phyloP scores from a whole-genome alignment of 176 grass and related monocot genomes.

The Oryza brachyantha region DNA sequence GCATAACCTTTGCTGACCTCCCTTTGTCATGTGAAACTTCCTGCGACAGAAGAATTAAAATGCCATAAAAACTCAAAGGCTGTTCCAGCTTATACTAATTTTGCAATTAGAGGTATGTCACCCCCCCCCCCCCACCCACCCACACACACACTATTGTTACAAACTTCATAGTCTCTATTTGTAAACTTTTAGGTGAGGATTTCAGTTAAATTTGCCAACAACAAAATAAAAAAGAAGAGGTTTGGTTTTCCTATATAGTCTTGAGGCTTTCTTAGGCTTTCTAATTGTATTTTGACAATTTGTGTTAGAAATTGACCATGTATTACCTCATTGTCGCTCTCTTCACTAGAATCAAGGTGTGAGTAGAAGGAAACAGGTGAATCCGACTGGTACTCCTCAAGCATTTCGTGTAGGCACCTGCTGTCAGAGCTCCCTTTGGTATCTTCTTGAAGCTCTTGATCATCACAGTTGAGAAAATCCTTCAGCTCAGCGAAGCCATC shows the following conservation, averaged over 20 bases:
- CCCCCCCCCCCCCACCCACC: no score
- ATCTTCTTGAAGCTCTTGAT: conserved; percentile 45
- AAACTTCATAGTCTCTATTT: neutral
- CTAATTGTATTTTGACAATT: neutral
- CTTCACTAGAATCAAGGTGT: conserved; percentile 57
- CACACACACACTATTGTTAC: neutral
- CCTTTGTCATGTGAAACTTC: conserved; percentile 37
- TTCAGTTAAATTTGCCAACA: neutral
- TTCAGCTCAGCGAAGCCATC: conserved; percentile 45
- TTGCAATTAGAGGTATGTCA: neutral
- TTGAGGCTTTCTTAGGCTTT: neutral
- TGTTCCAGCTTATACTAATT: neutral
- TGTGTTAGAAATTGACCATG: conserved; percentile 5
- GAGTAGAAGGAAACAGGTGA: conserved; percentile 78
- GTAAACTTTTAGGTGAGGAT: neutral
- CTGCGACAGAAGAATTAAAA: conserved; percentile 39
- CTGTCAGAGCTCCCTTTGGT: conserved; percentile 75
- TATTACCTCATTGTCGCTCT: conserved; percentile 62
- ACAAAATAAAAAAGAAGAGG: neutral
- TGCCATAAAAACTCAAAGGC: conserved; percentile 9
- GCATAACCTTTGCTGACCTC: conserved; percentile 60
- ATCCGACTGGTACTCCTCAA: conserved; percentile 76
- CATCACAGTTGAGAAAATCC: conserved; percentile 38
- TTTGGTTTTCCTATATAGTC: neutral
- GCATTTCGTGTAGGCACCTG: conserved; percentile 92